phyloP scores from a whole-genome alignment of 2,329 filamentous ascomycete genomes.

The Xylaria multiplex region DNA sequence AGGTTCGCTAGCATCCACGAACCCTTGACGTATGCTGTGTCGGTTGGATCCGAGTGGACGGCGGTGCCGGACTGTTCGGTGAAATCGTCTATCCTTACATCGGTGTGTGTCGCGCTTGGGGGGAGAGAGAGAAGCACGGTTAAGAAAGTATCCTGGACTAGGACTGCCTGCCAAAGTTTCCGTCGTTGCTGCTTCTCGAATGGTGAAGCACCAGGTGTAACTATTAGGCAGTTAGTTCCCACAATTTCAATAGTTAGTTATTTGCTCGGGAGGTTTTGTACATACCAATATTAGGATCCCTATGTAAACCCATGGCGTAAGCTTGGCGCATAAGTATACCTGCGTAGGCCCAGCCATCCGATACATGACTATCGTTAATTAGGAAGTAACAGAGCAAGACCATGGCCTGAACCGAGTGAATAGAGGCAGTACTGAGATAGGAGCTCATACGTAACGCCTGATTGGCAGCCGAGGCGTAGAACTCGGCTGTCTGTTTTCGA shows the following conservation, averaged over 20 bases:
- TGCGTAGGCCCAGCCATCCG: conserved; percentile 84
- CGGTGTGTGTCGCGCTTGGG: conserved; percentile 80
- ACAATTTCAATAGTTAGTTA: too few relatives aligned
- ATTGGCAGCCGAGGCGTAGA: conserved; percentile 82
- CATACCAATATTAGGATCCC: conserved; percentile 77
- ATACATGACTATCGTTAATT: conserved; percentile 87
- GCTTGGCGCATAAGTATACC: conserved; percentile 81
- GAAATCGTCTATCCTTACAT: conserved; percentile 79
- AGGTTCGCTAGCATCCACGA: conserved; percentile 84
- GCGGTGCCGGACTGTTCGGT: conserved; percentile 69
- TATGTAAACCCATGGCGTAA: conserved; percentile 83
- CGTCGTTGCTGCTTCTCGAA: conserved; percentile 82
- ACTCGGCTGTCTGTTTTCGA: conserved; percentile 79
- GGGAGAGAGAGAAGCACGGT: conserved; percentile 81
- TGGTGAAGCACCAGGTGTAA: conserved; percentile 70
- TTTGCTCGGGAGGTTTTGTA: background rate
- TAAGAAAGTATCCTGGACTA: conserved; percentile 83
- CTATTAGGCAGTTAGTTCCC: conserved; percentile 47
- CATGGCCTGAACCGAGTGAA: conserved; percentile 81
- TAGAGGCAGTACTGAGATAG: conserved; percentile 78
- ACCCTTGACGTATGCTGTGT: conserved; percentile 76
- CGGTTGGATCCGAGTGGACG: conserved; percentile 70
- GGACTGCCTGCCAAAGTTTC: conserved; percentile 84
- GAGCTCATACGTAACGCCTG: conserved; percentile 80
- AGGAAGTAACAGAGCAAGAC: conserved; percentile 84